phyloP scores from a whole-genome alignment of 1,284 basidiomycete genomes.

The Irpex rosettiformis region DNA sequence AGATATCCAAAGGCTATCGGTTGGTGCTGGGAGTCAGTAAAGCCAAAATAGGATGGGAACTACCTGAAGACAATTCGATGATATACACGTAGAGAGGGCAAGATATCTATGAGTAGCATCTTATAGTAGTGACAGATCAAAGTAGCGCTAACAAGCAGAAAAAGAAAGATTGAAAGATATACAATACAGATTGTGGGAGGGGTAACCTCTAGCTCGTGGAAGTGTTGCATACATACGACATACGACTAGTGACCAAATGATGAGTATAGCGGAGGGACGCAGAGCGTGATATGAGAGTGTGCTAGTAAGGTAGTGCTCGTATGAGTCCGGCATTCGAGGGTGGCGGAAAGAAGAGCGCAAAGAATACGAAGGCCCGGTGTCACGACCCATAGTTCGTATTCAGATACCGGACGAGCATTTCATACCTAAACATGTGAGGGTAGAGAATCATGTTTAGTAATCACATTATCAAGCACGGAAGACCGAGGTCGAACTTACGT shows the following conservation, averaged over 20 bases:
- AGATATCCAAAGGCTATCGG: too few species aligned
- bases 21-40: too few species aligned
- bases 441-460: neutral
- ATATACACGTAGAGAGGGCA: neutral
- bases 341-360: neutral
- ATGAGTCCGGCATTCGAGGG: neutral
- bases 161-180: constrained; percentile 4
- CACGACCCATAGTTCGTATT: constrained; percentile 21
- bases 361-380: constrained; percentile 1
- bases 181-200: constrained; percentile 7
- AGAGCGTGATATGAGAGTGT: neutral
- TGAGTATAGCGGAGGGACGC: neutral
- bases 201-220: neutral
- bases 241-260: neutral
- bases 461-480: constrained; percentile 1
- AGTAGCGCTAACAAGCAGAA: neutral
- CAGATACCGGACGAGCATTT: constrained; percentile 65
- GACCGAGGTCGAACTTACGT: constrained; percentile 61
- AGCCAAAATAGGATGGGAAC: too few species aligned
- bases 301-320: constrained; percentile 1
- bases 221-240: neutral
- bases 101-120: neutral
- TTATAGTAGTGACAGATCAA: neutral
- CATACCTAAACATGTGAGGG: constrained; percentile 52
- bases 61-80: too few species aligned